Evolutionary conservation across 805 yeast species (phyloP).

Genomic region (Cyberlindnera petersonii): DNA sequence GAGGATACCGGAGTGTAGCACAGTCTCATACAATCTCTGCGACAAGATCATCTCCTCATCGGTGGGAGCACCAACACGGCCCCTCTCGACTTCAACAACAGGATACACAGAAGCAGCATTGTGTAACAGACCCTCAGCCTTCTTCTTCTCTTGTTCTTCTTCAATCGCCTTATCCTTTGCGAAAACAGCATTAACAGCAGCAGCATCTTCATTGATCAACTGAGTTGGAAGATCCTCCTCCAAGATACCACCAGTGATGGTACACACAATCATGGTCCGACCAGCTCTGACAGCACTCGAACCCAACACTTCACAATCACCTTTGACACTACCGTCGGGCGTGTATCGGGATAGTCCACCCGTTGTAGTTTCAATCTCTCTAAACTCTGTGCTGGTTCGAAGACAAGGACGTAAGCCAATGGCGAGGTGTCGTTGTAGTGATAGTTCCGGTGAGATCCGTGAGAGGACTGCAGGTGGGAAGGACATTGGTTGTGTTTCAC

Average conservation of each 20-base stretch:
- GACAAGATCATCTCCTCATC: conserved; percentile 79
- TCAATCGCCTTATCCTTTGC: conserved; percentile 32
- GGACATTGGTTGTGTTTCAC: conserved; percentile 50
- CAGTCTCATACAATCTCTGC: conserved; percentile 57
- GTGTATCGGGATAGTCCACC: conserved; percentile 37
- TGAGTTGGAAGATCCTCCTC: conserved; percentile 48
- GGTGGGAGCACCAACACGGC: conserved; percentile 75
- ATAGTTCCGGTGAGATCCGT: conserved; percentile 79
- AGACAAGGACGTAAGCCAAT: conserved; percentile 73
- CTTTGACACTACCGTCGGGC: conserved; percentile 29
- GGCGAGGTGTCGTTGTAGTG: conserved; percentile 73
- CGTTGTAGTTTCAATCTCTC: conserved; percentile 44
- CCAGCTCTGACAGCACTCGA: conserved; percentile 70
- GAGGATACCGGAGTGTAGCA: conserved; percentile 54
- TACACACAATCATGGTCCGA: conserved; percentile 67
- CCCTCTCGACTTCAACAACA: conserved; percentile 70
- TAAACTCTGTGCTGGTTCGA: conserved; percentile 69
- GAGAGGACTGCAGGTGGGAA: conserved; percentile 84
- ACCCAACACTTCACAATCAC: conserved; percentile 46
- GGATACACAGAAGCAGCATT: conserved; percentile 54
- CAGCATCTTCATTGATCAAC: conserved; percentile 38
- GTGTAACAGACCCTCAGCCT: conserved; percentile 8
- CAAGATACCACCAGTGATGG: conserved; percentile 62
- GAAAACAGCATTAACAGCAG: conserved; percentile 28
- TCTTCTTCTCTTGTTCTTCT: conserved; percentile 21